A percentile compares a stretch with the other conserved stretches of the same genome.
phyloP scores from a whole-genome alignment of 306 rosid species.

The Lablab purpureus region DNA sequence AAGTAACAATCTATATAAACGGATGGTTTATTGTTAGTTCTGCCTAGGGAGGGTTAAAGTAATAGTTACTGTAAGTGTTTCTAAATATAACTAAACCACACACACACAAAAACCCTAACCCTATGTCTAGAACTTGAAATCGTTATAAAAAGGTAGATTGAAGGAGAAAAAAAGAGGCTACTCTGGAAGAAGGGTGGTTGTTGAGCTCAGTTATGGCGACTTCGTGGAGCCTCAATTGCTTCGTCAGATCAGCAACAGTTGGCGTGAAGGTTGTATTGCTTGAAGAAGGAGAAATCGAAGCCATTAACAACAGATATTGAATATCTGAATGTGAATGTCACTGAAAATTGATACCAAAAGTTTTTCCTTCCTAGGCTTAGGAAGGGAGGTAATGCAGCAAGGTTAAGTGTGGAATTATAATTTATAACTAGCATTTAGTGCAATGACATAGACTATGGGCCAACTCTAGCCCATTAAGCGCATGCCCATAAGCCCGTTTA shows the following conservation, averaged over 20 bases:
- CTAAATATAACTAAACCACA: background rate
- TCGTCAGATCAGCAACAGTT: conserved; percentile 36
- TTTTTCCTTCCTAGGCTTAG: background rate
- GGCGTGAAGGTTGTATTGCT: background rate
- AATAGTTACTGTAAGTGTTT: background rate
- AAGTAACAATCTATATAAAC: background rate
- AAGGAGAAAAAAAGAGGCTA: conserved; percentile 23
- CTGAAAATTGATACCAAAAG: background rate
- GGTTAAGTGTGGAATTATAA: background rate
- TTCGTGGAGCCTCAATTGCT: conserved; percentile 65
- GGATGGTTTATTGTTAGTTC: background rate
- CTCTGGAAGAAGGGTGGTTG: conserved; percentile 67
- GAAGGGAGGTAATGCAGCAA: background rate
- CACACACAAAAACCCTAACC: conserved; percentile 25
- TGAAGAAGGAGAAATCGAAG: conserved; percentile 23
- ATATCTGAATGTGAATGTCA: background rate
- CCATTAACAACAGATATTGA: background rate
- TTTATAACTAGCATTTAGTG: background rate
- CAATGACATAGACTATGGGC: background rate
- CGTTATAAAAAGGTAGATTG: background rate
- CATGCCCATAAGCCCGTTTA: background rate
- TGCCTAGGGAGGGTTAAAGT: background rate
- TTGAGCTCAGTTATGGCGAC: conserved; percentile 81
- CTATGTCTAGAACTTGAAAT: background rate
- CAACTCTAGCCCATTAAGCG: background rate